Percentiles rank a stretch among this genome's conserved stretches.
These are phyloP conservation scores for Yamadazyma buinensis DNA, from an alignment of 1,139 yeast species.

Conservation along the genomic window DNA sequence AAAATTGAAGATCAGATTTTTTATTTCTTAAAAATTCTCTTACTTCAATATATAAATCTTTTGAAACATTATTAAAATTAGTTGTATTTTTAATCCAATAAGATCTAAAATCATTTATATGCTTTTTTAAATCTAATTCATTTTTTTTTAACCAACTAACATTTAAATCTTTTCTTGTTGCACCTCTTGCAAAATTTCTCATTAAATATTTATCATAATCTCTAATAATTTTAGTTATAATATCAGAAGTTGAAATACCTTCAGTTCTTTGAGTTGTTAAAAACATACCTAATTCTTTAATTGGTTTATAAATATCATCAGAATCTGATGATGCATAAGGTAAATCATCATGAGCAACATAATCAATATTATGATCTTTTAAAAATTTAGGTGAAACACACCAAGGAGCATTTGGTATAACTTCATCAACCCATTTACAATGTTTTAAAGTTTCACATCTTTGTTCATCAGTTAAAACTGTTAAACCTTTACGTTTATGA, in stretches of 20 bases:
- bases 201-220: constrained; percentile 95
- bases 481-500: constrained; percentile 87
- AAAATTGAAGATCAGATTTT: constrained; percentile 30
- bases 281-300: constrained; percentile 86
- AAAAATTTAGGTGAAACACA: constrained; percentile 81
- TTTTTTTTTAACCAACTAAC: constrained; percentile 97
- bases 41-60: constrained; percentile 79
- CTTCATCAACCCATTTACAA: constrained; percentile 98
- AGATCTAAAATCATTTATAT: constrained; percentile 79
- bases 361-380: constrained; percentile 77
- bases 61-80: constrained; percentile 69
- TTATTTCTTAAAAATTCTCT: constrained; percentile 64
- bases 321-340: constrained; percentile 87
- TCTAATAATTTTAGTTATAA: constrained; percentile 88
- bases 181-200: constrained; percentile 97
- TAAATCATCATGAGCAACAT: constrained; percentile 95
- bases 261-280: constrained; percentile 94
- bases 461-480: constrained; percentile 84
- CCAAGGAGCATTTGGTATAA: constrained; percentile 94
- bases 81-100: constrained; percentile 75
- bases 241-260: constrained; percentile 93
- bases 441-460: constrained; percentile 85
- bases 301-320: constrained; percentile 90
- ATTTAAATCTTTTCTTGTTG: constrained; percentile 90
- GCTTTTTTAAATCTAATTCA: constrained; percentile 89